Base-by-base conservation (phyloP, 805 yeast genomes). In the Groenewaldozyma tartarivorans region DNA sequence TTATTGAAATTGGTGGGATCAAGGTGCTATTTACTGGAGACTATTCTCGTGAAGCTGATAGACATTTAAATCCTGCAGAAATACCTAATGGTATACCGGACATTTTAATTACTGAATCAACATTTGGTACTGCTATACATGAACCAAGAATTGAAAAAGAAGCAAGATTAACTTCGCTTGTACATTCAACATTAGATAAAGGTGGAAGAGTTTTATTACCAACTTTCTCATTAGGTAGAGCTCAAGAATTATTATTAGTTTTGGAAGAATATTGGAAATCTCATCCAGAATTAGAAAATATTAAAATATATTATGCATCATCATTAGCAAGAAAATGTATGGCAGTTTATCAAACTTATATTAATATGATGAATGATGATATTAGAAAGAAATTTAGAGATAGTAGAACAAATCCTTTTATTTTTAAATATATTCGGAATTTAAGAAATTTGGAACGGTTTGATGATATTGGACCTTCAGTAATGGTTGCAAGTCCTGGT, bases 71-170 rank as follows among this genome's bases (percentile, higher is more conserved):
- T 54, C 77, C 87, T 3, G 99, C 98, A 0, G 98, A 92, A 60
- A 80, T 92, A 1, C 98, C 98, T 0, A 63, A 66, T 1, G 63
- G 66, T 36, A 71, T 81, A 47, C 96, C 97, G 0, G 97, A 92
- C 61, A 73, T 92, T 18, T 67, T 92, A 37, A 88, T 92, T 52
- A 82, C 94, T 1, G 99, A 92, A 60, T 82, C 96, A 3, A 92
- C 99, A 1, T 92, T 88, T 59, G 99, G 99, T 42, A 92, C 97
- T 0, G 96, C 96, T 31, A 85, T 95, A 0, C 96, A 88, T 57
- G 95, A 87, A 56, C 94, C 96, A 2, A 69, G 96, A 47, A 59
- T 72, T 19, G 95, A 85, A 46, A 81, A 88, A 58, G 99, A 92
- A 60, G 68, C 74, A 11, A 74, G 88, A 51, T 66, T 92, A 46